Base-by-base conservation (phyloP, 257 asterid species). In the Nicotiana tabacum region DNA sequence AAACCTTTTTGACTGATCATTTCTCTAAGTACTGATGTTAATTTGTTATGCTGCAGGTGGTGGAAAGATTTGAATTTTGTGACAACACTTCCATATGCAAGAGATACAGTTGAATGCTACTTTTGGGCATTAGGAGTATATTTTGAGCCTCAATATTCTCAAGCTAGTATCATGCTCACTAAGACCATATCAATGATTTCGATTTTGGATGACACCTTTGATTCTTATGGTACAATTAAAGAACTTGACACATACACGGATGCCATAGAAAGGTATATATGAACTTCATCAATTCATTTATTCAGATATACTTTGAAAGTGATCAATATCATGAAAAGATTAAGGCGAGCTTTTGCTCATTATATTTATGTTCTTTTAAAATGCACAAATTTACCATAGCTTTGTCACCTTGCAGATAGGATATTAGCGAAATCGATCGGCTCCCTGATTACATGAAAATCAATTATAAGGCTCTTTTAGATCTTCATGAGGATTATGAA, bases 201-300 rank as follows among this genome's bases (percentile, higher is more conserved):
- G 32, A 30, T 30, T 30, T 30, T 30, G 21, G 84, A 85, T 51
- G 88, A 83, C 24, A 83, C 85, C 16, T 86, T 74, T 30, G 83
- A 84, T 67, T 46, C 87, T 12, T 86, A 83, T 78, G 89, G 30
- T 58, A n/a, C n/a, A 17, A 12, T 58, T 58, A 58, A 58, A 6
- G 86, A 83, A 78, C 83, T 83, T 3, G 61, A 77, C 12, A n/a
- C 51, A 37, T 64, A 66, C 9, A 68, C 57, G 0, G 32, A 66
- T 66, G 83, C 83, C 9, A 67, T 78, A 7, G n/a, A 79, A n/a
- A 83, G 83, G 86, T 83, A 79, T 2, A 30, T 30, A 30, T 30
- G 15, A 5, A 60, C 32, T 13, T 15, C 21, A 55, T 15, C 32
- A 43, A 53, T 53, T 53, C 18, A 53, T n/a, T 11, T 48, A 48